Percentiles rank a stretch among this genome's conserved stretches.
Conservation (phyloP, 805 yeast species). For the Yamadazyma sp. region DNA sequence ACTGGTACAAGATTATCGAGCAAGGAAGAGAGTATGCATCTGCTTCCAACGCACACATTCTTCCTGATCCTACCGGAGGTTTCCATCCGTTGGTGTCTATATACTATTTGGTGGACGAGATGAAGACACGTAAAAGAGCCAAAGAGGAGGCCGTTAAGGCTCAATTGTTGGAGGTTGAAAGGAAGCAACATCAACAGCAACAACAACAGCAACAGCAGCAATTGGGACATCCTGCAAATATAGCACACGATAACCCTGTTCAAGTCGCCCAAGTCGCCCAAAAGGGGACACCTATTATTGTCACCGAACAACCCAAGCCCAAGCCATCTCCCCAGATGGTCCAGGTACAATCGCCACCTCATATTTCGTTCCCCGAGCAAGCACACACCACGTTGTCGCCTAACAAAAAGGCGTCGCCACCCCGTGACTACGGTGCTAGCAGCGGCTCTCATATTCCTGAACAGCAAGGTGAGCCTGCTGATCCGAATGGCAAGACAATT, state of each 20-base stretch:
- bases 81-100: slow-evolving; percentile 88
- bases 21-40: slow-evolving; percentile 37
- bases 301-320: slow-evolving; percentile 11
- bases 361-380: slow-evolving; percentile 36
- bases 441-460: slow-evolving; percentile 30
- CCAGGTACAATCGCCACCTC: slow-evolving; percentile 11
- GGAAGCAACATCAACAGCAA: slow-evolving; percentile 9
- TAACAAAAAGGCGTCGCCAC: slow-evolving; percentile 10
- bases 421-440: slow-evolving; percentile 8
- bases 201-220: neutral
- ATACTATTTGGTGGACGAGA: slow-evolving; percentile 83
- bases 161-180: slow-evolving; percentile 22
- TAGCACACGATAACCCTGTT: slow-evolving; percentile 1
- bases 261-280: slow-evolving; percentile 10
- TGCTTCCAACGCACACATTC: slow-evolving; percentile 32
- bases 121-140: slow-evolving; percentile 65
- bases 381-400: slow-evolving; percentile 33
- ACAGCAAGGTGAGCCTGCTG: slow-evolving; percentile 36
- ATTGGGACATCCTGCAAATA: neutral
- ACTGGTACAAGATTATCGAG: slow-evolving; percentile 56
- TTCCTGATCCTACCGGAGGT: slow-evolving; percentile 79
- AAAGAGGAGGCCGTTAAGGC: slow-evolving; percentile 49
- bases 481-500: slow-evolving; percentile 32
- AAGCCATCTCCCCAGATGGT: slow-evolving; percentile 7
- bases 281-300: slow-evolving; percentile 5